Conservation (phyloP, 2,329 filamentous ascomycete genomes). For the Aspergillus sp. region DNA sequence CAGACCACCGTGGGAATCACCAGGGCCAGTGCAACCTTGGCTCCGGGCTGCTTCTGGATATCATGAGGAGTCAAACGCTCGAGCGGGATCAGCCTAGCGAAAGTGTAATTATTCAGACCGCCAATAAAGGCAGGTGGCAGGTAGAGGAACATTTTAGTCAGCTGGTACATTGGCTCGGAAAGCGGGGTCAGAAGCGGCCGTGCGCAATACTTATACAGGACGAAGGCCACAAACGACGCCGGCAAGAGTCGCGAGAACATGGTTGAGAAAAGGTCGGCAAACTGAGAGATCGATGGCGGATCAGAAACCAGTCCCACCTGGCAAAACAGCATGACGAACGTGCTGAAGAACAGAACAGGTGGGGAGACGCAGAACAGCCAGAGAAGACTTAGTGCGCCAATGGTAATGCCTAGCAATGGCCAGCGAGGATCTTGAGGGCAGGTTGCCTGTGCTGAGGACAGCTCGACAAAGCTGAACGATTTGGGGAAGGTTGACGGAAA, state of each 20-base stretch:
- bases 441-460: conserved; percentile 57
- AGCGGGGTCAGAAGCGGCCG: conserved; percentile 70
- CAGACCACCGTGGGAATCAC: conserved; percentile 70
- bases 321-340: conserved; percentile 81
- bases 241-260: conserved; percentile 82
- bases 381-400: conserved; percentile 74
- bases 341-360: conserved; percentile 78
- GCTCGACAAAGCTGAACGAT: conserved; percentile 74
- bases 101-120: conserved; percentile 90
- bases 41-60: conserved; percentile 83
- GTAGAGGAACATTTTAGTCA: conserved; percentile 90
- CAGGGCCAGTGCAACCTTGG: conserved; percentile 75
- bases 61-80: conserved; percentile 89
- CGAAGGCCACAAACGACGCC: conserved; percentile 81
- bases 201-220: conserved; percentile 82
- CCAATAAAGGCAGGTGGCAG: conserved; percentile 89
- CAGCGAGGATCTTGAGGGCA: conserved; percentile 77
- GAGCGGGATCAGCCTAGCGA: conserved; percentile 84
- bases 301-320: conserved; percentile 90
- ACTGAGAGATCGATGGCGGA: conserved; percentile 68
- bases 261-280: conserved; percentile 72
- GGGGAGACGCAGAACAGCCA: conserved; percentile 81
- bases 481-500: conserved; percentile 92
- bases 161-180: conserved; percentile 61
- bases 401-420: conserved; percentile 77